A percentile compares a stretch with the other conserved stretches of the same genome.
Conservation (phyloP, 176 grass and related monocot species). For the Oryza rufipogon region DNA sequence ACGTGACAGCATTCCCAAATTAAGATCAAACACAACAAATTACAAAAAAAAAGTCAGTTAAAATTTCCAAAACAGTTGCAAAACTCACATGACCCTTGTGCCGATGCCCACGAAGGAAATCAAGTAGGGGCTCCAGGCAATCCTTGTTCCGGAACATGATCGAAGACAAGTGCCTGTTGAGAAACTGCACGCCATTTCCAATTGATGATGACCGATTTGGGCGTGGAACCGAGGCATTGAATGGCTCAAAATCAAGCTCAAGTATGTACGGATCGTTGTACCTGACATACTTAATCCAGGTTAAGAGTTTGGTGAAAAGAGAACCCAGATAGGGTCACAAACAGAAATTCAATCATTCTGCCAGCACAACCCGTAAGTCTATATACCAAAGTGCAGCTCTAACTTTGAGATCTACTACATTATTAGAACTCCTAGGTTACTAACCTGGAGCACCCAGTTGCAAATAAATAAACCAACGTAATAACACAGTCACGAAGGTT, state of each 20-base stretch:
- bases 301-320: slow-evolving; percentile 3
- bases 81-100: slow-evolving; percentile 88
- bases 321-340: neutral
- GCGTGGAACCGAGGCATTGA: slow-evolving; percentile 80
- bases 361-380: neutral
- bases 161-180: slow-evolving; percentile 90
- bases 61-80: neutral
- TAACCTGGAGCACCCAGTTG: neutral
- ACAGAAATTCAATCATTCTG: neutral
- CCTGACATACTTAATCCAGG: slow-evolving; percentile 38
- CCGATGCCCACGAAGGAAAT: slow-evolving; percentile 87
- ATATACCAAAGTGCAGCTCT: neutral
- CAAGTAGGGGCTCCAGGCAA: slow-evolving; percentile 81
- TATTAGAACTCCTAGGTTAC: neutral
- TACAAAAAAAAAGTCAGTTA: neutral
- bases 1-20: slow-evolving; percentile 18
- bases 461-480: neutral
- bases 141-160: slow-evolving; percentile 97
- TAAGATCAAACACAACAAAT: slow-evolving; percentile 13
- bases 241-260: slow-evolving; percentile 95
- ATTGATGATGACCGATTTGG: slow-evolving; percentile 85
- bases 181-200: slow-evolving; percentile 96
- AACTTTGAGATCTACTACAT: neutral
- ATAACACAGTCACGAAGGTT: neutral
- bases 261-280: slow-evolving; percentile 55